These are phyloP conservation scores for Fraxinus paxiana DNA, from an alignment of 305 asterid species.

Conservation along the genomic window DNA sequence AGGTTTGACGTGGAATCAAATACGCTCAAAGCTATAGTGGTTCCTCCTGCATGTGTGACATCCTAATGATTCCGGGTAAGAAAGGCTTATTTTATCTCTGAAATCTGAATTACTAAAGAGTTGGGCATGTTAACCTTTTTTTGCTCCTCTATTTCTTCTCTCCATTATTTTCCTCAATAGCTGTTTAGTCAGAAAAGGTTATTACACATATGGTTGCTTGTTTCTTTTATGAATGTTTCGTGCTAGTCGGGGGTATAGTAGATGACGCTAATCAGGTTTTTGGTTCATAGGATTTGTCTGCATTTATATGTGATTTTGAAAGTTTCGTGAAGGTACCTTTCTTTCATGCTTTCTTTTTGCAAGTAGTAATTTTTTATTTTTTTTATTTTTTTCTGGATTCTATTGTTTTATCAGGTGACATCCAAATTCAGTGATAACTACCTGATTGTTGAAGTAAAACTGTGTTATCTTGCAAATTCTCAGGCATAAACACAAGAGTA, in stretches of 20 bases:
- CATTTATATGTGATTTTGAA: neutral
- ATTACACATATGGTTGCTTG: neutral
- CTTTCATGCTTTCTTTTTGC: neutral
- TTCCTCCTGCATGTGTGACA: neutral
- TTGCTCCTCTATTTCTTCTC: slow-evolving; percentile 4
- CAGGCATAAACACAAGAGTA: neutral
- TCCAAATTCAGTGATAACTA: neutral
- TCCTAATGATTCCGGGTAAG: slow-evolving; percentile 10
- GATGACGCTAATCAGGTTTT: neutral
- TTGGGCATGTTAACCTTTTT: neutral
- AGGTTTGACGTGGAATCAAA: neutral
- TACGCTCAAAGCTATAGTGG: neutral
- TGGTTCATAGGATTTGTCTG: neutral
- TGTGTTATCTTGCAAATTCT: neutral
- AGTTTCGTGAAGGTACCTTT: neutral
- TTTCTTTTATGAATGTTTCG: neutral
- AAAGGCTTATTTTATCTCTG: neutral
- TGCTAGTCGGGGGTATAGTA: neutral
- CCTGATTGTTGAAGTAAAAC: neutral
- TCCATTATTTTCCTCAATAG: neutral
- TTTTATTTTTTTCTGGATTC: neutral
- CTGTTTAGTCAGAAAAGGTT: neutral
- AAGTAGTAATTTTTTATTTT: neutral
- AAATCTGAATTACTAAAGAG: neutral
- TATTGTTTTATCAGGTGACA: neutral